phyloP scores from a whole-genome alignment of 139 green algal species.

The Chlorella sorokiniana region DNA sequence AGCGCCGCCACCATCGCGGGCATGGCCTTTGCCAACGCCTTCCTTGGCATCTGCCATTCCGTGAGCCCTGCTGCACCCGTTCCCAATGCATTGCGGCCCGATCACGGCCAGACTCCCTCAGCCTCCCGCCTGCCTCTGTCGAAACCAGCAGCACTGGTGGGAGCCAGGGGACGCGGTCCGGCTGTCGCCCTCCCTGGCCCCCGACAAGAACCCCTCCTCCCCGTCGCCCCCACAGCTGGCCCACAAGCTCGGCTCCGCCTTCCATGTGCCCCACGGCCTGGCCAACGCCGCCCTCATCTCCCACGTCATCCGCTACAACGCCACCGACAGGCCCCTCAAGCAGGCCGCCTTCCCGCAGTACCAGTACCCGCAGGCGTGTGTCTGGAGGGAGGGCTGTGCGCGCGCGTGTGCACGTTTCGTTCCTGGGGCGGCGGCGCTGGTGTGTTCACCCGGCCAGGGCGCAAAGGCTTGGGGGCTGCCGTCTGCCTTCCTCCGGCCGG shows the following conservation, averaged over 20 bases:
- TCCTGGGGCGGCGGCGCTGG: too few species aligned
- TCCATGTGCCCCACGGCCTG: slow-evolving; percentile 71
- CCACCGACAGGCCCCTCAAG: slow-evolving; percentile 68
- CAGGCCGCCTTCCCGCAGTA: slow-evolving; percentile 79
- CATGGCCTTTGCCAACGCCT: slow-evolving; percentile 82
- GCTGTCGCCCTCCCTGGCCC: too few species aligned
- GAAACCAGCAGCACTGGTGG: too few species aligned
- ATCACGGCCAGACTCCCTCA: too few species aligned
- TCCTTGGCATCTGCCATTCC: slow-evolving; percentile 79
- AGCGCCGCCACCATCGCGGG: slow-evolving; percentile 73
- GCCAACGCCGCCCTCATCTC: slow-evolving; percentile 72
- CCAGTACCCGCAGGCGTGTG: slow-evolving; percentile 47
- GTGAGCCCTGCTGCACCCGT: slow-evolving; percentile 53
- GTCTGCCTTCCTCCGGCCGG: too few species aligned
- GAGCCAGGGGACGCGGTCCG: too few species aligned
- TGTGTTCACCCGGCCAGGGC: too few species aligned
- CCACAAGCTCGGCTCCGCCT: slow-evolving; percentile 48
- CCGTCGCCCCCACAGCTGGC: not conserved
- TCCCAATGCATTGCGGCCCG: too few species aligned
- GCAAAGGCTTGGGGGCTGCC: too few species aligned
- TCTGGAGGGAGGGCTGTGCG: not conserved
- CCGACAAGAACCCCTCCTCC: too few species aligned
- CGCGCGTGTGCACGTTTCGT: too few species aligned
- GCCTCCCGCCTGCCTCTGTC: too few species aligned
- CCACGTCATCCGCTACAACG: slow-evolving; percentile 77